These are phyloP conservation scores for Phytophthora uliginosa DNA, from an alignment of 352 stramenopile genomes.

Conservation along the genomic window DNA sequence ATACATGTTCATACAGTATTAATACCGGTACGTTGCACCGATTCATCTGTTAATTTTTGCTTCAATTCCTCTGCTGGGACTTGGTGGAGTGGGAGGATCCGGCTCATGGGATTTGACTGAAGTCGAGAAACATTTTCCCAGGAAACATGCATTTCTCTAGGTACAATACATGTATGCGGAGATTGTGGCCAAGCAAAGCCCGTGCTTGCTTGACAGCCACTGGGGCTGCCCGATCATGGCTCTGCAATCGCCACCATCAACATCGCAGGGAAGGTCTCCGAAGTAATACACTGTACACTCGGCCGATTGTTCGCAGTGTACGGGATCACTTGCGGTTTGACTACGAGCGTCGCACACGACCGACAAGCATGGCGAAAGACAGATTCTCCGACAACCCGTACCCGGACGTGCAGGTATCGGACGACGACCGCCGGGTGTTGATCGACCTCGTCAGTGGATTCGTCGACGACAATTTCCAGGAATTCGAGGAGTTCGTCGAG, in stretches of 20 bases:
- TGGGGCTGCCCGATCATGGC: not conserved
- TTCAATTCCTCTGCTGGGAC: not conserved
- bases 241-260: not conserved
- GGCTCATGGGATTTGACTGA: not conserved
- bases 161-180: not conserved
- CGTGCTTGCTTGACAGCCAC: not conserved
- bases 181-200: slow-evolving; percentile 1
- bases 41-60: not conserved
- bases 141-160: not conserved
- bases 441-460: slow-evolving; percentile 29
- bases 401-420: slow-evolving; percentile 23
- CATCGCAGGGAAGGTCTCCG: not conserved
- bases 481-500: slow-evolving; percentile 48
- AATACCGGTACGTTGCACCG: no score
- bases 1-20: no score
- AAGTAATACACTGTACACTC: not conserved
- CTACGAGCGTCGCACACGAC: not conserved
- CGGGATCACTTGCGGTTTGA: not conserved
- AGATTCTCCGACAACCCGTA: slow-evolving; percentile 30
- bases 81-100: not conserved
- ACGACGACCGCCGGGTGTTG: slow-evolving; percentile 14
- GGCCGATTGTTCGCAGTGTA: not conserved
- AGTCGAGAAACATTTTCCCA: not conserved
- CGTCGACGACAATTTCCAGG: slow-evolving; percentile 32
- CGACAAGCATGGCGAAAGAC: slow-evolving; percentile 19